Percentiles rank a stretch among this genome's conserved stretches.
Evolutionary conservation across 2,329 filamentous ascomycete species (phyloP).

Genomic region (Arthrinium puccinioides): DNA sequence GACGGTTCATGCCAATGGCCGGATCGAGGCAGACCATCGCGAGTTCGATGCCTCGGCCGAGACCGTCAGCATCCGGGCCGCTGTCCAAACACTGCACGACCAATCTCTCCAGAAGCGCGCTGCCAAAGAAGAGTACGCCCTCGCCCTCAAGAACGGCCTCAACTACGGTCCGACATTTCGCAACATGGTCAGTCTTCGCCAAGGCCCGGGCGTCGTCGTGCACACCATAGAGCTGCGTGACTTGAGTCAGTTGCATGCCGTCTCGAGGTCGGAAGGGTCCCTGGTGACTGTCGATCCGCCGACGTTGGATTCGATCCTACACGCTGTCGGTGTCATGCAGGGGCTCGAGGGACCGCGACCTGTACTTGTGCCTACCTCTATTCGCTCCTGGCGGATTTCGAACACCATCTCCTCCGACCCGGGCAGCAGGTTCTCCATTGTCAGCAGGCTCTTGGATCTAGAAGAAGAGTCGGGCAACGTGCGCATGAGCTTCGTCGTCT

Average conservation of each 20-base stretch:
- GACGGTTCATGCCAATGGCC: not conserved
- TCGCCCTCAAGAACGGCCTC: not conserved
- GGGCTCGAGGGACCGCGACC: not conserved
- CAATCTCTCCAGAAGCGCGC: not conserved
- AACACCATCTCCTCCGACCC: not conserved
- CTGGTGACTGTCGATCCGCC: not conserved
- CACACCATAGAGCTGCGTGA: not conserved
- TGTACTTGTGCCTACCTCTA: not conserved
- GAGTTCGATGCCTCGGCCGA: not conserved
- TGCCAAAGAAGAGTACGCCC: not conserved
- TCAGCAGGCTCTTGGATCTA: not conserved
- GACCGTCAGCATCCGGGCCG: not conserved
- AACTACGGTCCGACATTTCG: not conserved
- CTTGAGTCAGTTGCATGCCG: not conserved
- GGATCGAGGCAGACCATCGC: not conserved
- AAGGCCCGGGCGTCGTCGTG: not conserved
- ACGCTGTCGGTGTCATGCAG: not conserved
- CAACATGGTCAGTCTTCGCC: not conserved
- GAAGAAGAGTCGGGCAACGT: not conserved
- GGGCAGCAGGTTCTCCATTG: not conserved
- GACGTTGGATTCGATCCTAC: not conserved
- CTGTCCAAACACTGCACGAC: not conserved
- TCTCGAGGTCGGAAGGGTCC: not conserved
- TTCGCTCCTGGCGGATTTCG: not conserved
- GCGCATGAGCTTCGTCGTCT: not conserved